These are phyloP conservation scores for Magnolia officinalis DNA, from an alignment of 164 flowering plant genomes.

Conservation along the genomic window DNA sequence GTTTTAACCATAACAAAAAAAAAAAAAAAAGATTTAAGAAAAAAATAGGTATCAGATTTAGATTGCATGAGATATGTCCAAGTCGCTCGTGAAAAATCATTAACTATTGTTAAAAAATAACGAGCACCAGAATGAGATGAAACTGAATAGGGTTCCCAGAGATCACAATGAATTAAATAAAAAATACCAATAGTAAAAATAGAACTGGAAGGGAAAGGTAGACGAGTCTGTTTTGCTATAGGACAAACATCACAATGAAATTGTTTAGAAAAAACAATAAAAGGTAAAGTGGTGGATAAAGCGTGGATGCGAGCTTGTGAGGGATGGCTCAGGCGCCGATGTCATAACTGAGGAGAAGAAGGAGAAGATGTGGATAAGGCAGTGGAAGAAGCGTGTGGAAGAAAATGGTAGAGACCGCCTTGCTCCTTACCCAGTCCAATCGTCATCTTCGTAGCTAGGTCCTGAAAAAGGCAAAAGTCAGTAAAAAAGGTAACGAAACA, in stretches of 20 bases:
- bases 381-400: too few relatives aligned
- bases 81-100: slow-evolving; percentile 9
- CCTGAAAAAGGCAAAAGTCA: not conserved
- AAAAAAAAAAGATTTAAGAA: not conserved
- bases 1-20: not conserved
- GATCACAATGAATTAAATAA: slow-evolving; percentile 7
- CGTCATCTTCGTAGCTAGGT: not conserved
- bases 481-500: not conserved
- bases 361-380: too few relatives aligned
- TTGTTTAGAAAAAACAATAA: too few relatives aligned
- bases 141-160: not conserved
- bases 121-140: not conserved
- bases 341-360: not conserved
- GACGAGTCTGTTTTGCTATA: not conserved
- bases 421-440: not conserved
- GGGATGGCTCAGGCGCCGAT: not conserved
- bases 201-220: not conserved
- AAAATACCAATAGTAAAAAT: not conserved
- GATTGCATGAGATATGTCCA: not conserved
- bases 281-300: not conserved
- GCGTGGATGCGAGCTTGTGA: not conserved
- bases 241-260: not conserved
- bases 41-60: slow-evolving; percentile 1
- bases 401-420: not conserved
- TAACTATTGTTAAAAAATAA: slow-evolving; percentile 9